A percentile compares a stretch with the other conserved stretches of the same genome.
Conservation (phyloP, 441 rosid genomes). For the Populus tomentosa region DNA sequence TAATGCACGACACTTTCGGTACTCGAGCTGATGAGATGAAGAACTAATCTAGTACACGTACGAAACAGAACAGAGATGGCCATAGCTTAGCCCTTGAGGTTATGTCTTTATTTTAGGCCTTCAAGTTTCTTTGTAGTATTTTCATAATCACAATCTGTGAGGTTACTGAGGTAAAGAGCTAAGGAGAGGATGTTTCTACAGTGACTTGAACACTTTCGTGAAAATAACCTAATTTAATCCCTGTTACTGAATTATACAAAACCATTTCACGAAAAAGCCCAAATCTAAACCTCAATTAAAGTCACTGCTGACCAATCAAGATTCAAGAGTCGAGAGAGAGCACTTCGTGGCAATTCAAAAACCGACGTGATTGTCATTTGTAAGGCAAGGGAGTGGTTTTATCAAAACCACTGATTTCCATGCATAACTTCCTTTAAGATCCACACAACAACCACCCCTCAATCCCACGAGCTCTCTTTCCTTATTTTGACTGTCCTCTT, state of each 20-base stretch:
- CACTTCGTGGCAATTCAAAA: slow-evolving; percentile 2
- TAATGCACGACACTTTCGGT: background rate
- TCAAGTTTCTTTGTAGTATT: too few species aligned
- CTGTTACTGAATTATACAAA: background rate
- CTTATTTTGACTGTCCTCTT: slow-evolving; percentile 17
- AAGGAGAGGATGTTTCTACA: background rate
- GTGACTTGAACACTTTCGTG: background rate
- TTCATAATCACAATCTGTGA: too few species aligned
- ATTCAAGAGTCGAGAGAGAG: background rate
- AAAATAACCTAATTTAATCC: too few species aligned
- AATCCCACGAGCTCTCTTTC: slow-evolving; percentile 13
- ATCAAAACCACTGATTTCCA: slow-evolving; percentile 25
- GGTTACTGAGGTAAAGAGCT: background rate
- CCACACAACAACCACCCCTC: slow-evolving; percentile 13
- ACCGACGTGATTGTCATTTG: slow-evolving; percentile 18
- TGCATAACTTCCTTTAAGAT: slow-evolving; percentile 20
- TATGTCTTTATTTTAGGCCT: too few species aligned
- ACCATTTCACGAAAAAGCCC: background rate
- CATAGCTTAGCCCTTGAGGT: too few species aligned
- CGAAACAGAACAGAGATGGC: background rate
- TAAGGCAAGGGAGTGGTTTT: slow-evolving; percentile 1
- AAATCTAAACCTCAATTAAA: too few species aligned
- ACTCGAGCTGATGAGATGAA: background rate
- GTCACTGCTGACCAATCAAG: background rate
- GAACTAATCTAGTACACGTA: background rate